phyloP scores from a whole-genome alignment of 176 grass and related monocot genomes.

The Oryza officinalis region DNA sequence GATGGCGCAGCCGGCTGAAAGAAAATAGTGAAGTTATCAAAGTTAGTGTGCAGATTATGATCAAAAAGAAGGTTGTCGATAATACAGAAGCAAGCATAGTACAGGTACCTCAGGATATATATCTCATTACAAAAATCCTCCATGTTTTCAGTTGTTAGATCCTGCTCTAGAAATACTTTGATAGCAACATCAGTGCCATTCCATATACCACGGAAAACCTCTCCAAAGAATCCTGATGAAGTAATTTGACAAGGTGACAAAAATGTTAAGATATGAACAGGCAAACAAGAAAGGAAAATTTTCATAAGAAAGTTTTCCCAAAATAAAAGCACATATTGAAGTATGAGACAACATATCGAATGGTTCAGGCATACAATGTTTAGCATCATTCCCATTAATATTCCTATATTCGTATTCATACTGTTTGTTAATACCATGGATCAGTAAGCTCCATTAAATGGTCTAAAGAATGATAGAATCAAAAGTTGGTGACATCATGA shows the following conservation, averaged over 20 bases:
- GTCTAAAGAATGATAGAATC: background rate
- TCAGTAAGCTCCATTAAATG: constrained; percentile 19
- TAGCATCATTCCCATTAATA: background rate
- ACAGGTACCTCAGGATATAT: constrained; percentile 83
- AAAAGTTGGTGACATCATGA: background rate
- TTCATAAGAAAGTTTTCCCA: background rate
- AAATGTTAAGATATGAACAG: background rate
- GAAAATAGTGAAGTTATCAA: constrained; percentile 43
- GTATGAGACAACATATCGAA: constrained; percentile 19
- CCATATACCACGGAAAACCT: constrained; percentile 99
- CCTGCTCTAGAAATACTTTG: constrained; percentile 98
- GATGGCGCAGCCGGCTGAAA: constrained; percentile 95
- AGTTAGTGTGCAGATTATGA: constrained; percentile 39
- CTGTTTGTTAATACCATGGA: background rate
- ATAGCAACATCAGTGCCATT: constrained; percentile 99
- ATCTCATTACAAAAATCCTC: constrained; percentile 99
- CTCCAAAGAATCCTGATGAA: constrained; percentile 92
- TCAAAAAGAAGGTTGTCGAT: constrained; percentile 5
- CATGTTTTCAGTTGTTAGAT: constrained; percentile 99
- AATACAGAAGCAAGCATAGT: constrained; percentile 19
- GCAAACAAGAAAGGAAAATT: background rate
- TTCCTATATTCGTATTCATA: background rate
- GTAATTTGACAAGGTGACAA: constrained; percentile 19
- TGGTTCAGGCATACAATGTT: constrained; percentile 22
- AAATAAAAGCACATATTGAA: constrained; percentile 35